Base-by-base conservation (phyloP, 805 yeast species). In the Lipomyces mesembrius region DNA sequence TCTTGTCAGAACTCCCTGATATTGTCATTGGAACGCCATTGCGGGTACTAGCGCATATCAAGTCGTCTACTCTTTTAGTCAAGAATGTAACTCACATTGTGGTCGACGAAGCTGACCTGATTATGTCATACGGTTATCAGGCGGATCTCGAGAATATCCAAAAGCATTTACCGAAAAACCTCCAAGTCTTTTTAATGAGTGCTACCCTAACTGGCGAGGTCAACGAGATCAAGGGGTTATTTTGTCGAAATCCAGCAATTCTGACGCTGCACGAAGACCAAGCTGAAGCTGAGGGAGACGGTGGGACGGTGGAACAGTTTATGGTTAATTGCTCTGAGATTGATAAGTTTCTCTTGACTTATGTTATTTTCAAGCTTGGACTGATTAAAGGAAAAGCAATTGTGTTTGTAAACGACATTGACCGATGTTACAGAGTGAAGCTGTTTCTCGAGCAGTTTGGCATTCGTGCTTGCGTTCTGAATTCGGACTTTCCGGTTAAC, bases 381-480 rank as follows among this genome's bases (percentile, higher is more conserved):
- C 83, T 95, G 71, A 89, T 95, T 76, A 90, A 90, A 77, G 99
- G 99, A 37, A 95, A 95, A 77, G 88, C 97, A 1, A 79, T 95
- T 56, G 81, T 93, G 7, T 95, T 95, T 81, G 98, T 95, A 58
- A 95, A 95, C 77, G 90, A 90, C 74, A 90, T 94, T 70, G 98
- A 95, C 76, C 88, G 99, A 80, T 97, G 98, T 51, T 95, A 94
- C 80, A 86, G 97, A 75, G 83, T 95, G 71, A 92, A 92, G 76
- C 81, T 95, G 69, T 96, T 93, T 72, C 80, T 95, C 70, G 97
- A 93, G 77, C 98, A 95, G 79, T 95, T 95, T 76, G 99, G 99
- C 69, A 86, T 95, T 68, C 88, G 87, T 72, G 84, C 95, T 63
- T 90, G 97, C 80, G 89, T 95, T 37, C 82, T 95, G 67, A 95